A percentile compares a stretch with the other conserved stretches of the same genome.
Evolutionary conservation across 352 stramenopile species (phyloP).

Genomic region (Pythium grandisporangium): DNA sequence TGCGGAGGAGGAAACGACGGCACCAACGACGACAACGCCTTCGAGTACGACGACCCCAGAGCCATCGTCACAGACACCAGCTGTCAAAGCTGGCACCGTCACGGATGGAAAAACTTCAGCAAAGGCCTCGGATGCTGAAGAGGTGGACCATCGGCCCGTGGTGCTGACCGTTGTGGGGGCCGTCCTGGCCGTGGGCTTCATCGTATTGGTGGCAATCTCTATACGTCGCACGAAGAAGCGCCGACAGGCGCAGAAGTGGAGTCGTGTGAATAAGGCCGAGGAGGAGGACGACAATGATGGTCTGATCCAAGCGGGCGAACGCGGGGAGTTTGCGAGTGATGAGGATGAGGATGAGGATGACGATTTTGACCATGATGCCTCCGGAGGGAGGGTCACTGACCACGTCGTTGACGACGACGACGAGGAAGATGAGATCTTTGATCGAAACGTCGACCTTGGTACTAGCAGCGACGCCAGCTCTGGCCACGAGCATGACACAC

Average conservation of each 20-base stretch:
- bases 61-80: conserved; percentile 9
- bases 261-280: conserved; percentile 48
- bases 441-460: conserved; percentile 26
- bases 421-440: conserved; percentile 72
- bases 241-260: conserved; percentile 44
- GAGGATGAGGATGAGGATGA: conserved; percentile 20
- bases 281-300: conserved; percentile 48
- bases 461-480: conserved; percentile 27
- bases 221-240: conserved; percentile 48
- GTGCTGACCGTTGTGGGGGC: conserved; percentile 69
- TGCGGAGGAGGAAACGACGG: conserved; percentile 5
- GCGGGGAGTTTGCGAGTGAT: conserved; percentile 12
- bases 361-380: conserved; percentile 18
- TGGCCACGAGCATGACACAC: conserved; percentile 36
- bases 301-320: too few relatives aligned
- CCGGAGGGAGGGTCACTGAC: conserved; percentile 18
- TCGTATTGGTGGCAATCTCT: conserved; percentile 51
- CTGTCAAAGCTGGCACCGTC: too few relatives aligned
- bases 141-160: conserved; percentile 39
- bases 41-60: conserved; percentile 13
- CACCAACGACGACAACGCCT: conserved; percentile 1
- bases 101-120: too few relatives aligned
- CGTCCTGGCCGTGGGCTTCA: conserved; percentile 59
- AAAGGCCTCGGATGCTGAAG: neutral
- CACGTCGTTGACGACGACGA: conserved; percentile 23